A percentile compares a stretch with the other conserved stretches of the same genome.
Evolutionary conservation across 2,329 filamentous ascomycete species (phyloP).

Genomic region (Clarireedia homoeocarpa): DNA sequence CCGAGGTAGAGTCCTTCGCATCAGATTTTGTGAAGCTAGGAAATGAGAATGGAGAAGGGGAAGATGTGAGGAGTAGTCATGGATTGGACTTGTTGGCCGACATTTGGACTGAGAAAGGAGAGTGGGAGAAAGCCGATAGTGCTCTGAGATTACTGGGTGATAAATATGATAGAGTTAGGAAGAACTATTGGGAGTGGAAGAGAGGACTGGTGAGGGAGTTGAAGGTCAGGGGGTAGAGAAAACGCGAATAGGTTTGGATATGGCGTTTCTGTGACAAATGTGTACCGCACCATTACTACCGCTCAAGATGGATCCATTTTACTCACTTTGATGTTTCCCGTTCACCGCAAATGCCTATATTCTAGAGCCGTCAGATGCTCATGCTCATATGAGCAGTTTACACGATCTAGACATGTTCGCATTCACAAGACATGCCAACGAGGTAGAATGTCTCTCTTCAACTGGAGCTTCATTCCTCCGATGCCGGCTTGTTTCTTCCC

Average conservation of each 20-base stretch:
- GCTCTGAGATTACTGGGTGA: constrained; percentile 68
- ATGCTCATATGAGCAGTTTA: too few species aligned
- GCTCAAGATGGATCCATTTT: too few species aligned
- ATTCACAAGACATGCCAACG: too few species aligned
- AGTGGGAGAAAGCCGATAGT: constrained; percentile 54
- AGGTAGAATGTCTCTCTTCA: too few species aligned
- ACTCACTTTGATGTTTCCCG: too few species aligned
- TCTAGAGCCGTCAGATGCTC: too few species aligned
- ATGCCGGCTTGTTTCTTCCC: too few species aligned
- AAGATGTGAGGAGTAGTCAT: constrained; percentile 53
- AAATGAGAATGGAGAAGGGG: constrained; percentile 28
- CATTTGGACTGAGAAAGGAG: constrained; percentile 46
- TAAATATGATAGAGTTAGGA: constrained; percentile 85
- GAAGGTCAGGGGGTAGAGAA: not conserved
- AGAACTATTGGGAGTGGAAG: constrained; percentile 86
- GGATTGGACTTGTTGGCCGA: constrained; percentile 67
- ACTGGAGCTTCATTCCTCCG: too few species aligned
- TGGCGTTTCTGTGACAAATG: not conserved
- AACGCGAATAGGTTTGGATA: not conserved
- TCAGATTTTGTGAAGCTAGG: constrained; percentile 44
- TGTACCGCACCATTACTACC: not conserved
- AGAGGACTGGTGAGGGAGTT: constrained; percentile 26
- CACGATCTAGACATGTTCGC: too few species aligned
- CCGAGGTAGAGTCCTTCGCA: constrained; percentile 40
- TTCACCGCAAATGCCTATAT: too few species aligned